Evolutionary conservation across 768 basidiomycete genomes (phyloP).

Genomic region (Rhizopogon rudus): DNA sequence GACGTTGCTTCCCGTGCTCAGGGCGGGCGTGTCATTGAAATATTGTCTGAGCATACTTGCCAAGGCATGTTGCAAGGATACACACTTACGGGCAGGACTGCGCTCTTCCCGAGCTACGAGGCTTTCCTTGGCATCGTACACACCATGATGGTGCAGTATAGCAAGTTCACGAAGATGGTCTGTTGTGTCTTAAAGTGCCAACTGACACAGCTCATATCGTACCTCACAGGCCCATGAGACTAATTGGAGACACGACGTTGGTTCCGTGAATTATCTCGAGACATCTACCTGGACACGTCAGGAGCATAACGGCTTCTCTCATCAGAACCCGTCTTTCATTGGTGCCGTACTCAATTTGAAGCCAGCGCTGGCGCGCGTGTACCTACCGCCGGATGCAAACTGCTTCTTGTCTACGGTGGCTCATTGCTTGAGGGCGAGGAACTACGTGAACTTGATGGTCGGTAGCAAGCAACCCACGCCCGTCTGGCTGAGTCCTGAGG

Average conservation of each 20-base stretch:
- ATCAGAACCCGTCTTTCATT: conserved; percentile 85
- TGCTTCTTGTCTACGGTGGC: conserved; percentile 79
- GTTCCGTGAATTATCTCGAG: conserved; percentile 82
- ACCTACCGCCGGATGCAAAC: conserved; percentile 89
- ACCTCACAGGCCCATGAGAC: conserved; percentile 45
- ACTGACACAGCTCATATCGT: neutral
- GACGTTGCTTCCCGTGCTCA: conserved; percentile 60
- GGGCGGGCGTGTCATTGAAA: conserved; percentile 84
- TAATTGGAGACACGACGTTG: conserved; percentile 64
- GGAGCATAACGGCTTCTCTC: conserved; percentile 88
- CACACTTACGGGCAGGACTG: conserved; percentile 82
- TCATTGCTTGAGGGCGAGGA: conserved; percentile 79
- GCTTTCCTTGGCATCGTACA: conserved; percentile 87
- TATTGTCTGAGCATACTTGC: conserved; percentile 84
- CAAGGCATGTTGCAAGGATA: conserved; percentile 93
- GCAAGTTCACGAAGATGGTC: conserved; percentile 85
- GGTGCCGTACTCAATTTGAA: conserved; percentile 82
- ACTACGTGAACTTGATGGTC: conserved; percentile 86
- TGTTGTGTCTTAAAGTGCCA: conserved; percentile 7
- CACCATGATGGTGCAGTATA: conserved; percentile 88
- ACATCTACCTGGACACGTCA: conserved; percentile 85
- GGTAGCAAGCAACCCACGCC: conserved; percentile 82
- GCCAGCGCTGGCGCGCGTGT: conserved; percentile 64
- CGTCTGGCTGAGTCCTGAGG: conserved; percentile 73
- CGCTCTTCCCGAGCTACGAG: conserved; percentile 87